These are phyloP conservation scores for Ambrosia hybrid DNA, from an alignment of 140 eudicot species.

Conservation along the genomic window DNA sequence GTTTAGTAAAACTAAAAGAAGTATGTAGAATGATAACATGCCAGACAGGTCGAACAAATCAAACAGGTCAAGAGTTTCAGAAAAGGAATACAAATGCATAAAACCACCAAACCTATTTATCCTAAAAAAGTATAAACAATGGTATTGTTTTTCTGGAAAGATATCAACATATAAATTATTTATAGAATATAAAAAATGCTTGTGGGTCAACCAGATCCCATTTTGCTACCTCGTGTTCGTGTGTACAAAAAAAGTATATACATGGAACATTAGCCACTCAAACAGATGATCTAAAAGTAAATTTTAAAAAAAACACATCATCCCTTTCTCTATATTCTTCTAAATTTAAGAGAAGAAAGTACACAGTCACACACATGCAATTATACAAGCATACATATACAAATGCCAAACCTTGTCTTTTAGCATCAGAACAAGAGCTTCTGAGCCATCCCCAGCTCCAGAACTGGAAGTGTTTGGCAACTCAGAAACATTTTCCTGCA, in stretches of 20 bases:
- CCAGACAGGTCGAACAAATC: background rate
- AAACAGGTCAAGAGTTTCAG: background rate
- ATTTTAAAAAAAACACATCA: background rate
- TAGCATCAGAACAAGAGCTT: slow-evolving; percentile 59
- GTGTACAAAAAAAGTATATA: slow-evolving; percentile 2
- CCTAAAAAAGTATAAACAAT: background rate
- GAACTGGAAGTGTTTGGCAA: slow-evolving; percentile 27
- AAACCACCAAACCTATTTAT: background rate
- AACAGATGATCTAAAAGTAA: background rate
- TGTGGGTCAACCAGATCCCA: background rate
- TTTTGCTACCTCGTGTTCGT: slow-evolving; percentile 11
- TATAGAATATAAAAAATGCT: background rate
- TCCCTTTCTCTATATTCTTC: background rate
- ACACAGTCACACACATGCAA: slow-evolving; percentile 6
- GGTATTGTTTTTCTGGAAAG: background rate
- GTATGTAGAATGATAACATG: background rate
- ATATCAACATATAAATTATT: background rate
- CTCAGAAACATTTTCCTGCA: slow-evolving; percentile 47
- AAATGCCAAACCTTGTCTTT: slow-evolving; percentile 54
- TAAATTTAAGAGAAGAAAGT: background rate
- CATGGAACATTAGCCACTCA: slow-evolving; percentile 2
- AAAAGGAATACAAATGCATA: background rate
- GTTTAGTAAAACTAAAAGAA: background rate
- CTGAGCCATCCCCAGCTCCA: slow-evolving; percentile 46
- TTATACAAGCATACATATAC: background rate